Evolutionary conservation across 2,329 filamentous ascomycete genomes (phyloP).

Genomic region (Xylaria hypoxylon): DNA sequence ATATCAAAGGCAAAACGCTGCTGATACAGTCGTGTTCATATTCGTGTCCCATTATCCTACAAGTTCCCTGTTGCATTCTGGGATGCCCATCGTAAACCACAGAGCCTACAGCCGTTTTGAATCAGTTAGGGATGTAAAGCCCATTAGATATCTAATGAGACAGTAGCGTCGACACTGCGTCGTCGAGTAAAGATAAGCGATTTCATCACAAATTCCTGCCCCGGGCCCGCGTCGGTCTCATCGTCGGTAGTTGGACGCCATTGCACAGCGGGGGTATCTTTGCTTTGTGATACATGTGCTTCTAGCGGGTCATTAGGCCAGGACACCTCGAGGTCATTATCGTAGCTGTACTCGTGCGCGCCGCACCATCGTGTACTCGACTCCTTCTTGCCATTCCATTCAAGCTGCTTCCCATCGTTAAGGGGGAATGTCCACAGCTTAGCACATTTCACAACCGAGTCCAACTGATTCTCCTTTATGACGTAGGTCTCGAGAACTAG

Average conservation of each 20-base stretch:
- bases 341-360: conserved; percentile 39
- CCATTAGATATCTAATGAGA: neutral
- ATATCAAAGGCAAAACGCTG: neutral
- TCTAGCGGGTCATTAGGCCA: conserved; percentile 19
- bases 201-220: conserved; percentile 43
- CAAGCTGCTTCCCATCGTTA: conserved; percentile 39
- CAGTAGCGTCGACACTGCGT: conserved; percentile 17
- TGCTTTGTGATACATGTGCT: neutral
- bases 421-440: conserved; percentile 48
- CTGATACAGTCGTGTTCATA: neutral
- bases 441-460: conserved; percentile 44
- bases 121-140: neutral
- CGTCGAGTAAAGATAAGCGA: conserved; percentile 36
- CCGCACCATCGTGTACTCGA: conserved; percentile 41
- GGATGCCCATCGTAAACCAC: neutral
- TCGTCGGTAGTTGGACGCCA: conserved; percentile 31
- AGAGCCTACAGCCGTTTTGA: neutral
- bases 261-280: conserved; percentile 18
- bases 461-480: conserved; percentile 44
- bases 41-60: neutral
- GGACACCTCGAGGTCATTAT: conserved; percentile 27
- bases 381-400: conserved; percentile 43
- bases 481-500: conserved; percentile 46
- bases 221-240: neutral
- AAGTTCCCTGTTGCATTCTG: neutral